Percentiles rank a stretch among this genome's conserved stretches.
Evolutionary conservation across 257 asterid species (phyloP).

Genomic region (Eucommia ulmoides): DNA sequence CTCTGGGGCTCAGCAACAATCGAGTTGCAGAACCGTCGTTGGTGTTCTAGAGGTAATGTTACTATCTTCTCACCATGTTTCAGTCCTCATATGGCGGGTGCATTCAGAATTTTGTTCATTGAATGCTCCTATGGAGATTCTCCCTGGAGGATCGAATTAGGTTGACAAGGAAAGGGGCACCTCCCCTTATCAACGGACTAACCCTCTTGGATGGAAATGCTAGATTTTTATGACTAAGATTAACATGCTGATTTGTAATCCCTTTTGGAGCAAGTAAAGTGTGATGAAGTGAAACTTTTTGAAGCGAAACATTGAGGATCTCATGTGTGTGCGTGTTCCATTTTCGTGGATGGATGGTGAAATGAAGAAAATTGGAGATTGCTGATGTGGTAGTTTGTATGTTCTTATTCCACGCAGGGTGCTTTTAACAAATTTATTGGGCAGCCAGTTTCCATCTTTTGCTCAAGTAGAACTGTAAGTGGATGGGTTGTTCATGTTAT

Average conservation of each 20-base stretch:
- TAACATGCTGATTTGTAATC: no score
- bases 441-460: conserved; percentile 66
- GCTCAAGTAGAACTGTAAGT: conserved; percentile 94
- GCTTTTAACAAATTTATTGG: conserved; percentile 74
- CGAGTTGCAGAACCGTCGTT: conserved; percentile 59
- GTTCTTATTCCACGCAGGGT: conserved; percentile 23
- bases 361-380: not conserved
- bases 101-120: not conserved
- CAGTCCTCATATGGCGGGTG: not conserved
- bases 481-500: not conserved
- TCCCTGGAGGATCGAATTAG: no score
- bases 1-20: conserved; percentile 80
- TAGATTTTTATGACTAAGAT: not conserved
- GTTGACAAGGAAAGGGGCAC: not conserved
- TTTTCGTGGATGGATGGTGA: not conserved
- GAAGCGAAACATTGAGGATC: not conserved
- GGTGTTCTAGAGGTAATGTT: conserved; percentile 64
- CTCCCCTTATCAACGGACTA: not conserved
- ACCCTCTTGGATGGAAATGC: not conserved
- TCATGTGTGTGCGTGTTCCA: not conserved
- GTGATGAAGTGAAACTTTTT: not conserved
- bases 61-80: no score
- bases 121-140: not conserved
- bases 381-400: not conserved
- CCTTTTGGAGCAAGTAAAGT: no score